Evolutionary conservation across 1,139 yeast species (phyloP), one percentile per base, ranked within the genome.

Genomic region (Yamadazyma taylorii): DNA sequence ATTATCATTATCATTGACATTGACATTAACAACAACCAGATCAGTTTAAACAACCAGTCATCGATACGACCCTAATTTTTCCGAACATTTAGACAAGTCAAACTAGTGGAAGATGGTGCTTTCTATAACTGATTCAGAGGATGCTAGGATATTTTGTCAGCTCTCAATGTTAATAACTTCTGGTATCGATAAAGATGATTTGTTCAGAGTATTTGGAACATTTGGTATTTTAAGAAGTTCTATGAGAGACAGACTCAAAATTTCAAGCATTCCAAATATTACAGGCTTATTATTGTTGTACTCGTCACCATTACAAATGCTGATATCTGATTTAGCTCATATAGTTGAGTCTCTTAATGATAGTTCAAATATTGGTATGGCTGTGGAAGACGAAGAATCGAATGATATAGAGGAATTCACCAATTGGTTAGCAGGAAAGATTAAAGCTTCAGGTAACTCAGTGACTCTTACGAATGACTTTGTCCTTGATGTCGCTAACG

Each of bases 391-490:
- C 5, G 47, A 36, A 24, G 51, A 43, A n/a, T 40, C 43, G 5
- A 39, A 39, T 16, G 62, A 58, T 26, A 34, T 53, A 3, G 60
- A 57, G 33, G 66, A 60, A 36, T 52, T 52, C 40, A 53, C 53
- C 31, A 48, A 51, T 32, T 48, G 52, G 46, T 36, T 49, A 5
- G 41, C 15, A 11, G 15, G 45, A 5, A 28, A 39, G 13, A 30
- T 14, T 3, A 23, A 27, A 4, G 36, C 24, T 12, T 30, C 34
- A 10, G 33, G 24, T 12, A 38, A 28, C 5, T n/a, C 17, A 2
- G 15, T 19, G 13, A 27, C 30, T 16, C 23, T 32, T 6, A 25
- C 22, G 17, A 41, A 46, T 15, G 45, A 34, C 4, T 33, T 39
- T 12, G 35, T 53, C 28, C 52, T 57, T 17, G 37, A 47, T 17